Evolutionary conservation across 2,329 filamentous ascomycete genomes (phyloP), one percentile per base, ranked within the genome.

Genomic region (Aspergillus jensenii): DNA sequence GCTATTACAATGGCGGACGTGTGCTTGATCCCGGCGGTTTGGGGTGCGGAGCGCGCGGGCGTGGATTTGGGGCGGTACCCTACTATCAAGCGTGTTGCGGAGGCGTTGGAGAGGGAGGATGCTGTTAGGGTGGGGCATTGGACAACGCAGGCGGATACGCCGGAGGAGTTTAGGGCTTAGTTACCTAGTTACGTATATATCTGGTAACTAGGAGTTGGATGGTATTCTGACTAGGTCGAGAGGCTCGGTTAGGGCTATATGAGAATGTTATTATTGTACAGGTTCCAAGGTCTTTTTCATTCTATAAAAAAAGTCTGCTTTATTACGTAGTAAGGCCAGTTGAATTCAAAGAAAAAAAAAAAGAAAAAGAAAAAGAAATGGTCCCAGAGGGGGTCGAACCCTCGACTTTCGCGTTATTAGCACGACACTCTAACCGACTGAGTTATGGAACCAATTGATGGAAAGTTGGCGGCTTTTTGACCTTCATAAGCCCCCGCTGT

Each of bases 1-100:
- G 58, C 70, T 0, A 65, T 88, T 3, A 84, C 81, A 0, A 60
- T 87, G 63, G 86, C 86, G 3, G 86, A 88, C 71, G 79, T 82
- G 27, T 83, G 79, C 62, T 68, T 88, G 21, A 68, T 86, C 53
- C 85, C 85, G 4, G 84, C 84, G 0, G 76, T 83, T 25, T 85
- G 84, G 79, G 81, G 80, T 11, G 84, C 85, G 0, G 71, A 82
- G 70, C 73, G 82, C 21, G 82, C 81, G 54, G 81, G 79, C 0
- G 79, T 88, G 23, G 79, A 85, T 60, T 48, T 87, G 48, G 64
- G 65, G 11, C 52, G 63, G n/a, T 84, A 81, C 59, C 81, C 82
- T 2, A 77, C 74, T 1, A 73, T 86, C 4, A 68, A 67, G 51
- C 73, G 66, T 53, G 70, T 88, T 46, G 78, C 76, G 52, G 74